Conservation (phyloP, 306 rosid genomes). For the Luffa aegyptiaca region DNA sequence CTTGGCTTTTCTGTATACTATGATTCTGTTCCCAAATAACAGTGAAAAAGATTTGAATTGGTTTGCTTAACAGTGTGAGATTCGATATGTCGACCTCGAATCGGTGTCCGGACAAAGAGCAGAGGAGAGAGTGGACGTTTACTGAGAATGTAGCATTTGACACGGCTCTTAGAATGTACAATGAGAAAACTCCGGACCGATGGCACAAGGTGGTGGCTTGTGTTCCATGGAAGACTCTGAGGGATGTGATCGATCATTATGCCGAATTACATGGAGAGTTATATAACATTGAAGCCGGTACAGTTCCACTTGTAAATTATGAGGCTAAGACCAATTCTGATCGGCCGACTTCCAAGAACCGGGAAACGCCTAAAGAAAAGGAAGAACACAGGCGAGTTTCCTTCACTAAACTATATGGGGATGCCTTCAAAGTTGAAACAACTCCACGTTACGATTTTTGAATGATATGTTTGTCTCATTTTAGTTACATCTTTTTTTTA, state of each 20-base stretch:
- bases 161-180: conserved; percentile 59
- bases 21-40: too few species aligned
- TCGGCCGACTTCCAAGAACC: neutral
- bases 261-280: conserved; percentile 39
- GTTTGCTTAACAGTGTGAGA: neutral
- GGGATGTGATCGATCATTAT: conserved; percentile 68
- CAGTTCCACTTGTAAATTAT: conserved; percentile 35
- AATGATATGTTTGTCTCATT: too few species aligned
- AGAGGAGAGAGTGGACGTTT: neutral
- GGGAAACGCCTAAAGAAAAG: too few species aligned
- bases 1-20: too few species aligned
- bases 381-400: too few species aligned
- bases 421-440: too few species aligned
- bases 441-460: too few species aligned
- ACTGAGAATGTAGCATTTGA: conserved; percentile 30
- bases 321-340: conserved; percentile 12
- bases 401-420: neutral
- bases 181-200: conserved; percentile 55
- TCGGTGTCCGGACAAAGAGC: neutral
- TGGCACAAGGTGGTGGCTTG: conserved; percentile 50
- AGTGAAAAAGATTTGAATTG: neutral
- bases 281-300: conserved; percentile 49
- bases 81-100: neutral
- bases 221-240: conserved; percentile 52
- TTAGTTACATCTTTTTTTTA: too few species aligned